phyloP scores from a whole-genome alignment of 129 eudicot species.

The Lactuca sativa region DNA sequence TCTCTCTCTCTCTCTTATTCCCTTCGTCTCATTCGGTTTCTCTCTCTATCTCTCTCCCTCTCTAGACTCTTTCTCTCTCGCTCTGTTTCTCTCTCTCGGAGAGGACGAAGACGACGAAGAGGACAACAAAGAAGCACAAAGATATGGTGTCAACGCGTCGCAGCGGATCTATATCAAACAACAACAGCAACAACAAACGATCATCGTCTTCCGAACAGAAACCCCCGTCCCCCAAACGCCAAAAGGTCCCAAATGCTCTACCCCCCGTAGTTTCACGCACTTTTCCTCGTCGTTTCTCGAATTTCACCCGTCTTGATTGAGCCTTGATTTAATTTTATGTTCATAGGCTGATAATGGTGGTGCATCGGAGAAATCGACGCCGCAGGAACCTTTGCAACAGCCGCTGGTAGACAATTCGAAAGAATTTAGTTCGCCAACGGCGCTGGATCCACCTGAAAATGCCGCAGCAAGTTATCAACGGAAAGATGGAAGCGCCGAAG shows the following conservation, averaged over 20 bases:
- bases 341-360: slow-evolving; percentile 49
- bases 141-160: slow-evolving; percentile 92
- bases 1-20: slow-evolving; percentile 2
- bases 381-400: slow-evolving; percentile 17
- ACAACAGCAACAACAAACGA: slow-evolving; percentile 38
- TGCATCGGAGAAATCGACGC: slow-evolving; percentile 56
- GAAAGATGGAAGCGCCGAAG: slow-evolving; percentile 31
- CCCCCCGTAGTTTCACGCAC: not conserved
- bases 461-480: slow-evolving; percentile 21
- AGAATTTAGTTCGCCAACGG: slow-evolving; percentile 39
- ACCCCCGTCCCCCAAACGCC: slow-evolving; percentile 80
- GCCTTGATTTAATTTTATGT: slow-evolving; percentile 10
- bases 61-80: slow-evolving; percentile 15
- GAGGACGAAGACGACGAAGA: slow-evolving; percentile 30
- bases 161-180: slow-evolving; percentile 71
- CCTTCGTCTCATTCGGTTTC: slow-evolving; percentile 32
- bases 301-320: slow-evolving; percentile 8
- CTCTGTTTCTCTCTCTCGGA: slow-evolving; percentile 24
- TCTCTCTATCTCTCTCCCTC: slow-evolving; percentile 29
- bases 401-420: slow-evolving; percentile 50
- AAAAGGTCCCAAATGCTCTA: slow-evolving; percentile 38
- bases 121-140: slow-evolving; percentile 8
- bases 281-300: not conserved
- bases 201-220: slow-evolving; percentile 64
- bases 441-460: slow-evolving; percentile 53